phyloP scores from a whole-genome alignment of 345 rosid genomes.

The Moringa oleifera region DNA sequence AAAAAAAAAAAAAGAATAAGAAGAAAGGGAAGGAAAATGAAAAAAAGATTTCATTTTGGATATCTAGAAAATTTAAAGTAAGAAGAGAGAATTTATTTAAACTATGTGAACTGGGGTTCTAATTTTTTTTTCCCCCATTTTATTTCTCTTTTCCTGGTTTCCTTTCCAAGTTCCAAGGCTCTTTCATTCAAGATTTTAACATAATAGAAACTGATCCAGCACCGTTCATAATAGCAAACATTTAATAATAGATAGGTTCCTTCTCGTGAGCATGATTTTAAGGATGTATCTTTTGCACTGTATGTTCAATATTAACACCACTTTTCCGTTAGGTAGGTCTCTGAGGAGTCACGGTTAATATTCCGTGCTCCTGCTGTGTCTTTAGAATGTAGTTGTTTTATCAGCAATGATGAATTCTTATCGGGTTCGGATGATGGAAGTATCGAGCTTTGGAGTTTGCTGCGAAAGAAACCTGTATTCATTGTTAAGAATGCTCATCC shows the following conservation, averaged over 20 bases:
- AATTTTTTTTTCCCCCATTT: too few relatives aligned
- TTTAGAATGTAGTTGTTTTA: constrained; percentile 88
- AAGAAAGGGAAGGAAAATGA: background rate
- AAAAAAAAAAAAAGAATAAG: background rate
- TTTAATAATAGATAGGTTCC: background rate
- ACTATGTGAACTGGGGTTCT: too few relatives aligned
- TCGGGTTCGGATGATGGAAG: constrained; percentile 97
- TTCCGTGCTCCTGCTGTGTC: constrained; percentile 79
- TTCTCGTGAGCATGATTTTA: constrained; percentile 3
- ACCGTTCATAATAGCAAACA: background rate
- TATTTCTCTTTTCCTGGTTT: background rate
- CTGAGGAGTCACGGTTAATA: constrained; percentile 61
- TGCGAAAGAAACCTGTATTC: constrained; percentile 72
- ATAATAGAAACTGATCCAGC: too few relatives aligned
- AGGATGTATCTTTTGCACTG: background rate
- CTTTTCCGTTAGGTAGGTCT: constrained; percentile 47
- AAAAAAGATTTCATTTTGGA: too few relatives aligned
- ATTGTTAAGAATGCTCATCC: constrained; percentile 78
- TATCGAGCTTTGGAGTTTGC: constrained; percentile 62
- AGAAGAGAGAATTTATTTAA: too few relatives aligned
- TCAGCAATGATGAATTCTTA: constrained; percentile 73
- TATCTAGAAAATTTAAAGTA: too few relatives aligned
- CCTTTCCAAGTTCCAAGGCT: background rate
- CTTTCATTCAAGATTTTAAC: background rate
- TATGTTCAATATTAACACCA: background rate